phyloP scores from a whole-genome alignment of 2,329 filamentous ascomycete genomes.

The Sarocladium strictum region DNA sequence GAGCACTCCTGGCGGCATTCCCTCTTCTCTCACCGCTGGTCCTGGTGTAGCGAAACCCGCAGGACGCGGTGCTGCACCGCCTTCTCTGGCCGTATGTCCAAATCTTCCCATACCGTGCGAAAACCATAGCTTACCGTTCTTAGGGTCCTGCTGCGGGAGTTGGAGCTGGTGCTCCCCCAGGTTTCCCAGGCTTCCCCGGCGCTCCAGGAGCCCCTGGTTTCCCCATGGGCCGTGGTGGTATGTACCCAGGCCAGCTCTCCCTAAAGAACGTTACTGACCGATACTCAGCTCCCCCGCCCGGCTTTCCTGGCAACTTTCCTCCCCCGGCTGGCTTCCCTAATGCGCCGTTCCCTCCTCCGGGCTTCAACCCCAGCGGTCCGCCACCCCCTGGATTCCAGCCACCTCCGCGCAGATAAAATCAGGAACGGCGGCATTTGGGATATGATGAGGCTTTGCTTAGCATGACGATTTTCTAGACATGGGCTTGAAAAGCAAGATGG shows the following conservation, averaged over 20 bases:
- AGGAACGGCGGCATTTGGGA: slow-evolving; percentile 11
- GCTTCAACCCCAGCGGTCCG: slow-evolving; percentile 47
- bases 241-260: slow-evolving; percentile 23
- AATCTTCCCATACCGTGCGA: background rate
- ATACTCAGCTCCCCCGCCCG: slow-evolving; percentile 38
- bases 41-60: slow-evolving; percentile 88
- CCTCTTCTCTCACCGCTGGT: slow-evolving; percentile 70
- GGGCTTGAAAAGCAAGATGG: slow-evolving; percentile 2
- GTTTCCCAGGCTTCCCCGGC: slow-evolving; percentile 43
- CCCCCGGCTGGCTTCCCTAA: slow-evolving; percentile 39
- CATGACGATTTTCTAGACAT: slow-evolving; percentile 3
- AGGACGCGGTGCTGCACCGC: slow-evolving; percentile 70
- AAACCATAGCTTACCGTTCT: slow-evolving; percentile 16
- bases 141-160: slow-evolving; percentile 80
- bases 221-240: slow-evolving; percentile 47
- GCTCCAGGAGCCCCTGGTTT: slow-evolving; percentile 40
- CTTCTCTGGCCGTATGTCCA: slow-evolving; percentile 63
- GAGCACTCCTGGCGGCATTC: slow-evolving; percentile 60
- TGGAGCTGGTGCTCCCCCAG: slow-evolving; percentile 62
- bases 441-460: slow-evolving; percentile 7
- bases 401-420: slow-evolving; percentile 52
- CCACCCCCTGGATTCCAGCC: slow-evolving; percentile 70
- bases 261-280: slow-evolving; percentile 24
- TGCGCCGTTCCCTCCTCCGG: slow-evolving; percentile 39
- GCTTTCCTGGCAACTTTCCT: slow-evolving; percentile 32